Evolutionary conservation across 164 flowering plant species (phyloP), one percentile per base, ranked within the genome.

Genomic region (Liquidambar formosana): DNA sequence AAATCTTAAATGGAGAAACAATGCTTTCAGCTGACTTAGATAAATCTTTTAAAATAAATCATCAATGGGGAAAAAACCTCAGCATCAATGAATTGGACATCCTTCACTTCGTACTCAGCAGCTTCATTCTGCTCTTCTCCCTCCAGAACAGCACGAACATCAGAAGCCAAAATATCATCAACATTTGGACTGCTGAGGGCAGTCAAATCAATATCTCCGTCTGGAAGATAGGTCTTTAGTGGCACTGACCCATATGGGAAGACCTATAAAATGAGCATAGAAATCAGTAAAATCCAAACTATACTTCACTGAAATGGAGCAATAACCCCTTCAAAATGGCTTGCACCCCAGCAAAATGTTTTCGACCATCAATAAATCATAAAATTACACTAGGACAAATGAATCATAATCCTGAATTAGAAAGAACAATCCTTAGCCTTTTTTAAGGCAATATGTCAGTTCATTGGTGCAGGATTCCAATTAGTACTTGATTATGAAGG

Each of bases 181-280:
- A 54, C 28, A 1, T 64, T 72, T 19, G 66, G 69, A 72, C 38
- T 56, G 58, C 77, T 61, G 41, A 83, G 60, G 14, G 72, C 79
- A 38, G 83, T 85, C 69, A 85, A 43, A 63, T 83, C 88, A 52
- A 85, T 85, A 67, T 85, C 88, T 25, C 88, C 88, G 66, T 84
- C 86, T 0, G 84, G 83, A 18, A 85, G 77, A 65, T 79, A 85
- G 1, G 85, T 85, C 71, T 76, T 83, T 6, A 83, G 73, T 18
- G 88, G 88, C 57, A 83, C 83, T 16, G 88, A 85, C 15, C 86
- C 88, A 73, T 66, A 85, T 21, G 85, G 78, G 26, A 81, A 78
- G 4, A 81, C 83, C 86, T 85, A 68, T n/a, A 57, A 27, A 52
- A 60, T 61, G 12, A 47, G 19, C 27, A 72, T 9, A 27, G 10